Conservation (phyloP, 31 red algal genomes). For the Porphyra umbilicalis region DNA sequence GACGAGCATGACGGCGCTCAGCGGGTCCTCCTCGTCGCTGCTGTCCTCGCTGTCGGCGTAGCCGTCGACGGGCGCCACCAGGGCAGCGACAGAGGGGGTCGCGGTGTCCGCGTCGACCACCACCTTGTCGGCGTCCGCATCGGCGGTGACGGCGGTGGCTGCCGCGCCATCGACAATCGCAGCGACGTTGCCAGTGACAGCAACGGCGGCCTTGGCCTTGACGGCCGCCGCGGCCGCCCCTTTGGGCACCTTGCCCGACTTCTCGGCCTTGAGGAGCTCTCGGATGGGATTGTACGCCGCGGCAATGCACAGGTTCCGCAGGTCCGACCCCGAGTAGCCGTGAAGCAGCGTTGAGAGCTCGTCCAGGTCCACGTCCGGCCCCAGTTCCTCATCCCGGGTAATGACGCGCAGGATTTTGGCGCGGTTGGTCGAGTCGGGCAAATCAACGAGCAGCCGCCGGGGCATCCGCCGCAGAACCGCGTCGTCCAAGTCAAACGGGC, state of each 20-base stretch:
- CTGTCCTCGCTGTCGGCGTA: not conserved
- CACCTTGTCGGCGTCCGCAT: not conserved
- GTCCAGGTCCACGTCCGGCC: constrained; percentile 13
- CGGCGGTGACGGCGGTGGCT: not conserved
- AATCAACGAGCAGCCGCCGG: constrained; percentile 51
- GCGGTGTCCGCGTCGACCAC: not conserved
- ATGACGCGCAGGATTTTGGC: constrained; percentile 37
- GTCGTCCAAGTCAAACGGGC: constrained; percentile 64
- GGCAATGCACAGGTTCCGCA: constrained; percentile 86
- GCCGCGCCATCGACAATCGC: not conserved
- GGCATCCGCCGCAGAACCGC: constrained; percentile 64
- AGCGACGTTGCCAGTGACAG: too few relatives aligned
- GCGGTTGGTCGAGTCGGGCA: constrained; percentile 35
- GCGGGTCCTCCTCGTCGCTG: not conserved
- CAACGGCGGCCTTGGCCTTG: not conserved
- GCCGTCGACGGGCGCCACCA: not conserved
- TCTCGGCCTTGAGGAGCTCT: constrained; percentile 4
- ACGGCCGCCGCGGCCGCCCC: not conserved
- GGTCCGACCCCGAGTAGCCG: constrained; percentile 89
- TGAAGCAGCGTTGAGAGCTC: constrained; percentile 1
- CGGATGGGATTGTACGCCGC: constrained; percentile 24
- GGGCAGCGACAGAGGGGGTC: not conserved
- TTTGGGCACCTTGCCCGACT: not conserved
- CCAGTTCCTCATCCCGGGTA: constrained; percentile 6
- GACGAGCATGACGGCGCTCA: not conserved